Percentiles rank a stretch among this genome's conserved stretches.
Conservation (phyloP, 2,329 filamentous ascomycete species). For the Colletotrichum lindemuthianum region DNA sequence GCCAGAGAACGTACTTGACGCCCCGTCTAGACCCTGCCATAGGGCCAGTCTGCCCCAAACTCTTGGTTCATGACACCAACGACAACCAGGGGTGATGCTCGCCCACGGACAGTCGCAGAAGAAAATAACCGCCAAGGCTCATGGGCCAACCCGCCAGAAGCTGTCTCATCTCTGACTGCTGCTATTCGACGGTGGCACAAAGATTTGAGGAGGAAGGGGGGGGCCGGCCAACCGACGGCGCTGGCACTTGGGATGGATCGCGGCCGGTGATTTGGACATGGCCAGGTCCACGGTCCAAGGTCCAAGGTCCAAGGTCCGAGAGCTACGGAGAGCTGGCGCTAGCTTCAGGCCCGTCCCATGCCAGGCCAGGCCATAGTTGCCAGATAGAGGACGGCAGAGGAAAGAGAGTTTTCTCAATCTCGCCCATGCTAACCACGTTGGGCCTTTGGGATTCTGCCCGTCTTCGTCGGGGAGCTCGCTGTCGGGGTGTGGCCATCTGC, state of each 20-base stretch:
- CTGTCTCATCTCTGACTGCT: not conserved
- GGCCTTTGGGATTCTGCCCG: too few species aligned
- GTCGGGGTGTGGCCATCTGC: too few species aligned
- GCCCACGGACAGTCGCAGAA: constrained; percentile 8
- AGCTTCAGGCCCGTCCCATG: not conserved
- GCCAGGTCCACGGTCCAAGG: not conserved
- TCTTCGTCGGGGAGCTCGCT: constrained; percentile 6
- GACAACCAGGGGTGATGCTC: constrained; percentile 23
- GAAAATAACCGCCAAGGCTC: constrained; percentile 8
- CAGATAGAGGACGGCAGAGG: constrained; percentile 9
- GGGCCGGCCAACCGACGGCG: constrained; percentile 5
- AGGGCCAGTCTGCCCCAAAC: constrained; percentile 18
- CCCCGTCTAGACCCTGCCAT: constrained; percentile 18
- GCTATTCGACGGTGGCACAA: constrained; percentile 6
- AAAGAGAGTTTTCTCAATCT: constrained; percentile 29
- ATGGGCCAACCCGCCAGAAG: constrained; percentile 5
- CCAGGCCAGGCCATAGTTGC: constrained; percentile 11
- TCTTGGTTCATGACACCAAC: constrained; percentile 21
- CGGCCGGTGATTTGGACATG: not conserved
- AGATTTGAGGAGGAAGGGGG: not conserved
- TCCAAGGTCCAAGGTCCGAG: too few species aligned
- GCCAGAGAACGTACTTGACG: constrained; percentile 1
- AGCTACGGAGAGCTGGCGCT: too few species aligned
- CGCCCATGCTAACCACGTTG: constrained; percentile 12
- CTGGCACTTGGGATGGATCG: constrained; percentile 6